phyloP scores from a whole-genome alignment of 805 yeast genomes.

The Wickerhamomyces bovis region DNA sequence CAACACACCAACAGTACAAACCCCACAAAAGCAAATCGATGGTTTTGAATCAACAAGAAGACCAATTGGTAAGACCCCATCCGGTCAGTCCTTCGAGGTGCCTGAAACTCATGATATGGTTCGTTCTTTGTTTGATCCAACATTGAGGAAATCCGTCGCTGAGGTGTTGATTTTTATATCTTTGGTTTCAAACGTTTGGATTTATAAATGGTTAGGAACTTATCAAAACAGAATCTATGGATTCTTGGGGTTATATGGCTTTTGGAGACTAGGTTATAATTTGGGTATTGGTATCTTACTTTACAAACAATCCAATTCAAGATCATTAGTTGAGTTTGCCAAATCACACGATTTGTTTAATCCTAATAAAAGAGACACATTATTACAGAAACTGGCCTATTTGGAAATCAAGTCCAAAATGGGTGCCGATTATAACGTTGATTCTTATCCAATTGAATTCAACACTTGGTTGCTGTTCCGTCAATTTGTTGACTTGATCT shows the following conservation, averaged over 20 bases:
- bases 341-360: conserved; percentile 38
- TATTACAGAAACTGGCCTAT: conserved; percentile 36
- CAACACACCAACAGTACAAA: not conserved
- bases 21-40: not conserved
- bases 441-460: conserved; percentile 60
- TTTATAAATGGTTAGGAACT: conserved; percentile 26
- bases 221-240: conserved; percentile 13
- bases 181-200: conserved; percentile 29
- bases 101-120: conserved; percentile 77
- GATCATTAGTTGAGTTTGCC: conserved; percentile 48
- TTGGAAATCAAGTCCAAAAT: conserved; percentile 43
- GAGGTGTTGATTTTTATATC: conserved; percentile 54
- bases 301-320: conserved; percentile 57
- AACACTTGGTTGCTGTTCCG: conserved; percentile 80
- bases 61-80: conserved; percentile 21
- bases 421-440: conserved; percentile 30
- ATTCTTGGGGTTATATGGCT: conserved; percentile 52
- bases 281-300: conserved; percentile 73
- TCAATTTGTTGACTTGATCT: conserved; percentile 70
- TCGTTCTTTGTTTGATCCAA: conserved; percentile 72
- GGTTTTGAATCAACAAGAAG: not conserved
- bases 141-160: conserved; percentile 57
- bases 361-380: conserved; percentile 25
- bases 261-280: conserved; percentile 75
- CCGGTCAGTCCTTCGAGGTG: conserved; percentile 28